A percentile compares a stretch with the other conserved stretches of the same genome.
phyloP scores from a whole-genome alignment of 78 protist genomes.

The Paulinella micropora region DNA sequence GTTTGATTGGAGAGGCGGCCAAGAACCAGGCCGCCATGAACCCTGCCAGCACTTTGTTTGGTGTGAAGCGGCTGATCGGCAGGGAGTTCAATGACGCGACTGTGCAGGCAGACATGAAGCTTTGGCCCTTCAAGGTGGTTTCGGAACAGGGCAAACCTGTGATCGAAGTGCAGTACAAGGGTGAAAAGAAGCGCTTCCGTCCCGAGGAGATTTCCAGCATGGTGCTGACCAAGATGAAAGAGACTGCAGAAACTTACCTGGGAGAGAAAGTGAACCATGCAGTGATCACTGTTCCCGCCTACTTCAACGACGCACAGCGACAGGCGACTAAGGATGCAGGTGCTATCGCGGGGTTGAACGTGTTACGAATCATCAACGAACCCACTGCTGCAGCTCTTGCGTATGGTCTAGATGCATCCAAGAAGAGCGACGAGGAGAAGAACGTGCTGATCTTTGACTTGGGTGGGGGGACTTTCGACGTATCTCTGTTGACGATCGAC shows the following conservation, averaged over 20 bases:
- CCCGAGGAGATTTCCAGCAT: constrained; percentile 66
- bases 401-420: constrained; percentile 24
- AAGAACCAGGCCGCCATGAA: constrained; percentile 84
- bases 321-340: constrained; percentile 97
- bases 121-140: constrained; percentile 70
- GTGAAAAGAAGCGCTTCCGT: neutral
- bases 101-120: constrained; percentile 45
- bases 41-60: constrained; percentile 89
- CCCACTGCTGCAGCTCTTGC: constrained; percentile 37
- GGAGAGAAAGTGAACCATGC: constrained; percentile 57
- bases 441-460: constrained; percentile 65
- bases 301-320: constrained; percentile 64
- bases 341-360: constrained; percentile 81
- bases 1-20: constrained; percentile 74
- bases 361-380: constrained; percentile 34
- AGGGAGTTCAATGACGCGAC: constrained; percentile 11
- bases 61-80: constrained; percentile 71
- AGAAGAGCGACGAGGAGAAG: constrained; percentile 9
- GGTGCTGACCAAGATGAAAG: constrained; percentile 61
- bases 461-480: constrained; percentile 76
- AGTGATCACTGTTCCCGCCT: constrained; percentile 71
- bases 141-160: constrained; percentile 30
- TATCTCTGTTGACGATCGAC: constrained; percentile 62
- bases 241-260: constrained; percentile 62
- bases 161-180: constrained; percentile 16